These are phyloP conservation scores for Exophiala mesophila DNA, from an alignment of 2,329 filamentous ascomycete species.

Conservation along the genomic window DNA sequence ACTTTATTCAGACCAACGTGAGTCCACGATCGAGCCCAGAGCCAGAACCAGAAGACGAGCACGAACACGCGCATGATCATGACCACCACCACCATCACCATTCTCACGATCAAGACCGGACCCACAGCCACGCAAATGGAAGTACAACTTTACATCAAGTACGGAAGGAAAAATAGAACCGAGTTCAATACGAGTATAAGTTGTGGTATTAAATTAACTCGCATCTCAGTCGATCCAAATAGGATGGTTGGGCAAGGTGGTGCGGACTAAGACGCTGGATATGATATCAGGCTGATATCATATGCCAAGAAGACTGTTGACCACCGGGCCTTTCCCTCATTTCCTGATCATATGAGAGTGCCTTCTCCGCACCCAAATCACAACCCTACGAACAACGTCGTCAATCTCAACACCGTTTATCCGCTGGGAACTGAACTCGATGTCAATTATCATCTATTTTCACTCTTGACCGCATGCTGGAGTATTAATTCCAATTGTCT, in stretches of 20 bases:
- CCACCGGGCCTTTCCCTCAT: slow-evolving; percentile 16
- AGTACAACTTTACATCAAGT: background rate
- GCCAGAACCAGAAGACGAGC: slow-evolving; percentile 49
- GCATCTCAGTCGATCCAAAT: no score
- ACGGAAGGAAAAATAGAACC: no score
- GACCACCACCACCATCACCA: slow-evolving; percentile 31
- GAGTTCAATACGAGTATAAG: no score
- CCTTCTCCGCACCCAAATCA: background rate
- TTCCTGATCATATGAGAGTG: no score
- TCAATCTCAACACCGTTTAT: no score
- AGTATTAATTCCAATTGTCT: no score
- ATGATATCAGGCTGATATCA: slow-evolving; percentile 27
- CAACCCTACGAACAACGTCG: no score
- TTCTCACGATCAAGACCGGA: slow-evolving; percentile 10
- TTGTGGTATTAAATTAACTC: no score
- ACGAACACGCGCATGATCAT: slow-evolving; percentile 44
- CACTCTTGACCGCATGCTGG: background rate
- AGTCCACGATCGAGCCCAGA: slow-evolving; percentile 56
- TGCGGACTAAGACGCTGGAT: no score
- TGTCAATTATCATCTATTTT: no score
- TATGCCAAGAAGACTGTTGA: slow-evolving; percentile 20
- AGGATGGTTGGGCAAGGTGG: no score
- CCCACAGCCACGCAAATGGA: slow-evolving; percentile 7
- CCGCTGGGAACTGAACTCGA: no score
- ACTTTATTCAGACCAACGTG: slow-evolving; percentile 67